Percentiles rank a stretch among this genome's conserved stretches.
phyloP scores from a whole-genome alignment of 768 basidiomycete species.

The Fibroporia radiculosa region DNA sequence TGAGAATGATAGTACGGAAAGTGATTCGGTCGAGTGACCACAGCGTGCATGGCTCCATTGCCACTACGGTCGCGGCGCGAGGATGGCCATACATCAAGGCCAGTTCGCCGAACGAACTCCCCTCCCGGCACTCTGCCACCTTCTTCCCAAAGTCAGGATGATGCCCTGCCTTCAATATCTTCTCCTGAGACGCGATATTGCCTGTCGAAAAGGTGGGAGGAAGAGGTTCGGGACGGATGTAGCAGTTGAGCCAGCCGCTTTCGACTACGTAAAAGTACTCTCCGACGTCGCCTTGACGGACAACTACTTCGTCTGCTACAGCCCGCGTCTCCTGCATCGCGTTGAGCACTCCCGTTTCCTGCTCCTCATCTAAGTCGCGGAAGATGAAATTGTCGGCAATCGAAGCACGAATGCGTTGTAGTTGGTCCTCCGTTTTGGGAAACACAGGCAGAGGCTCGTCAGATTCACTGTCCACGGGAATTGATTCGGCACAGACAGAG shows the following conservation, averaged over 20 bases:
- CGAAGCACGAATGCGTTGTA: conserved; percentile 78
- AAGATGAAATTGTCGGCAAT: conserved; percentile 91
- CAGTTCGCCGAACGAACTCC: conserved; percentile 89
- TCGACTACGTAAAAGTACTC: conserved; percentile 99
- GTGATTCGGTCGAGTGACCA: conserved; percentile 98
- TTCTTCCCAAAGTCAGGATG: conserved; percentile 71
- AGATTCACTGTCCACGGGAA: conserved; percentile 65
- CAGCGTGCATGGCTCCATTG: conserved; percentile 72
- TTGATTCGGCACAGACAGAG: conserved; percentile 94
- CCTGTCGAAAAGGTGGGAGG: conserved; percentile 52
- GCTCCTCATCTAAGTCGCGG: conserved; percentile 93
- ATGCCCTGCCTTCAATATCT: conserved; percentile 54
- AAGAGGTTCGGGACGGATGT: conserved; percentile 60
- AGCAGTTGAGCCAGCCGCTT: conserved; percentile 78
- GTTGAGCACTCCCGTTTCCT: conserved; percentile 84
- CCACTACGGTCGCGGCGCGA: conserved; percentile 88
- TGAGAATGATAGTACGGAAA: conserved; percentile 95
- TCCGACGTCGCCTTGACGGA: conserved; percentile 93
- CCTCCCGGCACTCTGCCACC: conserved; percentile 79
- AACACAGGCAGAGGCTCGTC: conserved; percentile 68
- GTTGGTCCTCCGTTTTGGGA: conserved; percentile 76
- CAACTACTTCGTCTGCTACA: conserved; percentile 75
- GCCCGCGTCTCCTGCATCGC: conserved; percentile 90
- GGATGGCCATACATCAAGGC: conserved; percentile 98
- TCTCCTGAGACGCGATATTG: conserved; percentile 35